Evolutionary conservation across 495 filamentous ascomycete species (phyloP).

Genomic region (Tuber calosporum): DNA sequence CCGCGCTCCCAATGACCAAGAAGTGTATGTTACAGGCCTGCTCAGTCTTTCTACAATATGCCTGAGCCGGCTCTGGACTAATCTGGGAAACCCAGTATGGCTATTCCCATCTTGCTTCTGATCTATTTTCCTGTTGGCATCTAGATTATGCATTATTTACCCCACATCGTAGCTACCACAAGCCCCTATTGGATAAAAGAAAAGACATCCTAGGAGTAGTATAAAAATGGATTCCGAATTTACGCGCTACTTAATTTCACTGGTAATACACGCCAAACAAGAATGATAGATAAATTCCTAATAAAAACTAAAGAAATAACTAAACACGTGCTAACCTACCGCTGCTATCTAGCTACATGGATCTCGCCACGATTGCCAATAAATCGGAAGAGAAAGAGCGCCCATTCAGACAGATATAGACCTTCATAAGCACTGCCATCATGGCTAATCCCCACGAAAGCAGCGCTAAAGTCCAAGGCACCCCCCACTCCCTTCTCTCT

Average conservation of each 20-base stretch:
- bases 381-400: background rate
- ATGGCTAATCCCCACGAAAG: background rate
- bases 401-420: background rate
- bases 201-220: background rate
- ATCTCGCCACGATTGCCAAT: background rate
- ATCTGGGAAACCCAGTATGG: background rate
- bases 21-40: background rate
- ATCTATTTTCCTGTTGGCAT: background rate
- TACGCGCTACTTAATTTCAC: background rate
- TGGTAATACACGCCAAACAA: background rate
- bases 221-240: background rate
- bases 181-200: background rate
- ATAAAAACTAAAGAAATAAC: conserved; percentile 7
- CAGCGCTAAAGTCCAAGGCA: background rate
- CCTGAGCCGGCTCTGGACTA: background rate
- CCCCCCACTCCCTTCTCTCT: background rate
- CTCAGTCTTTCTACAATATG: background rate
- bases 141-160: background rate
- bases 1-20: no score
- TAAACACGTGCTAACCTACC: background rate
- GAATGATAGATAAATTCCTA: conserved; percentile 9
- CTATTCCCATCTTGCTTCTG: background rate
- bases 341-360: background rate
- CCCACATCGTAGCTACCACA: background rate
- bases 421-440: background rate